Base-by-base conservation (phyloP, 129 eudicot genomes). In the Logfia minima region DNA sequence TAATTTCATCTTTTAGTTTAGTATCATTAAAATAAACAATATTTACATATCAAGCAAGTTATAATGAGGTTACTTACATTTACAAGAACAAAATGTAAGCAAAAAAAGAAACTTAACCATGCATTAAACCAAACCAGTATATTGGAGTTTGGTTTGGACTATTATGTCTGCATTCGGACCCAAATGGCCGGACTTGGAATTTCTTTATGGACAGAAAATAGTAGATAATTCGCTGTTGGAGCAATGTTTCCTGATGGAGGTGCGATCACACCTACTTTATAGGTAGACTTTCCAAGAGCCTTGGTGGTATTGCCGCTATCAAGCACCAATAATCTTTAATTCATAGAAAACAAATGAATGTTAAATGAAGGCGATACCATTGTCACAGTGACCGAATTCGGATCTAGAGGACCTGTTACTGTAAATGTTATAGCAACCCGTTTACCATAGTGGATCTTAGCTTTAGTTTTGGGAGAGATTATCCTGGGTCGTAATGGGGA, bases 331-430 rank as follows among this genome's bases (percentile, higher is more conserved):
- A 70, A 79, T 35, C 77, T 70, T 79, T 79, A 77, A 60, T 79
- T 78, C 82, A 79, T 79, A 21, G 82, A 79, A 62, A 59, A 79
- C 14, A 93, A 84, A 55, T 90, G 97, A 0, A 93, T 88, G 24
- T 76, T 81, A 62, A 90, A 90, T 5, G 91, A 28, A 8, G 93
- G 93, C 18, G 85, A 66, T 1, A 88, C 80, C 93, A 90, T 90
- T 24, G 91, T 92, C 7, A 87, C 96, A 62, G n/a, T 32, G 5
- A 89, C 75, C 74, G 52, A 34, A 41, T 19, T 51, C 4, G 3
- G 70, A 23, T 86, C 76, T 1, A 89, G 24, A 17, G 7, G 19
- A 1, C 88, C 90, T 8, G 80, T 16, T 9, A 84, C 68, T 0
- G 76, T 68, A 68, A 89, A 92, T n/a, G 78, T 77, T 3, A 92